Percentiles rank a stretch among this genome's conserved stretches.
phyloP scores from a whole-genome alignment of 768 basidiomycete species.

The Suillus hirtellus region DNA sequence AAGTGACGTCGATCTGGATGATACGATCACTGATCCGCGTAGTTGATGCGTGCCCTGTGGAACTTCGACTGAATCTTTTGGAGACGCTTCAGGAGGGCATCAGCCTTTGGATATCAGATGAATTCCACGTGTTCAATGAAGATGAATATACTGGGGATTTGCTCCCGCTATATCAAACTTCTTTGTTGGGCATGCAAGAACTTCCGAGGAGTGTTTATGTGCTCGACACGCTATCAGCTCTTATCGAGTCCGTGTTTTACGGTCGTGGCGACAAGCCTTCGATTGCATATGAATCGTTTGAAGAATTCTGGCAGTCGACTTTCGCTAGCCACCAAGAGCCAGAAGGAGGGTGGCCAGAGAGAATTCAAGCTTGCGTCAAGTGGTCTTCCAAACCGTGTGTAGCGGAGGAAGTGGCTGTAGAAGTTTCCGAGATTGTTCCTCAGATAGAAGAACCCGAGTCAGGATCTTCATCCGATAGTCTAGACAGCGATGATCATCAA shows the following conservation, averaged over 20 bases:
- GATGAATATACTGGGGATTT: conserved; percentile 63
- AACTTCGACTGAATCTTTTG: conserved; percentile 46
- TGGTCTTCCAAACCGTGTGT: conserved; percentile 8
- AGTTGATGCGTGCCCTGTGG: conserved; percentile 56
- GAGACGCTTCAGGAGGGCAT: conserved; percentile 55
- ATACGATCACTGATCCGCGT: conserved; percentile 52
- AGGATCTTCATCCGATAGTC: conserved; percentile 6
- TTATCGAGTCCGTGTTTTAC: conserved; percentile 60
- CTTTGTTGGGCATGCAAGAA: conserved; percentile 50
- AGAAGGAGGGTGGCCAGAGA: conserved; percentile 52
- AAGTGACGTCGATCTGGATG: conserved; percentile 61
- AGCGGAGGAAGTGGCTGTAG: background rate
- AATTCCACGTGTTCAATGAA: conserved; percentile 45
- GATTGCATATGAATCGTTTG: conserved; percentile 51
- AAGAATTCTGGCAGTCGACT: conserved; percentile 58
- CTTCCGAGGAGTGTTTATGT: conserved; percentile 41
- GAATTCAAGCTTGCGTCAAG: conserved; percentile 39
- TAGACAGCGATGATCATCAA: conserved; percentile 12
- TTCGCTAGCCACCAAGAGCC: conserved; percentile 46
- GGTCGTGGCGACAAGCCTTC: conserved; percentile 49
- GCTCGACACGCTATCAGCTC: conserved; percentile 47
- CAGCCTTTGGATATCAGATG: conserved; percentile 65
- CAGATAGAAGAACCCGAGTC: conserved; percentile 22
- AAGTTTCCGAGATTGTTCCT: conserved; percentile 1
- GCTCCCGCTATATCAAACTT: conserved; percentile 62